These are phyloP conservation scores for Solanum sejunctum DNA, from an alignment of 257 asterid genomes.

Conservation along the genomic window DNA sequence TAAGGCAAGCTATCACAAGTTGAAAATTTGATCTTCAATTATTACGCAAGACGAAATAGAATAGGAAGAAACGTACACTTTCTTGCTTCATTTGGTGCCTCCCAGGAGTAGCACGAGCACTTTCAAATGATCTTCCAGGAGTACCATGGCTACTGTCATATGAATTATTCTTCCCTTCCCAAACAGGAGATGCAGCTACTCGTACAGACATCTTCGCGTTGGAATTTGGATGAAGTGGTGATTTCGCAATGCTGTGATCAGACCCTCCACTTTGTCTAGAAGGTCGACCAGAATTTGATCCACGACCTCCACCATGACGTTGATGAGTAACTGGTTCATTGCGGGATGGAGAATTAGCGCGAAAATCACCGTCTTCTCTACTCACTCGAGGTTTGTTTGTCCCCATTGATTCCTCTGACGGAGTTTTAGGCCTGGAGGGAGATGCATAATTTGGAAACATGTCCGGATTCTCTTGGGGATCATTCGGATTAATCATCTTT, in stretches of 20 bases:
- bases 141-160: conserved; percentile 45
- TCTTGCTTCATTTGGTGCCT: conserved; percentile 19
- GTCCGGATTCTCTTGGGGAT: conserved; percentile 62
- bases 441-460: conserved; percentile 26
- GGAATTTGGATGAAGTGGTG: conserved; percentile 61
- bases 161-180: conserved; percentile 45
- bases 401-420: conserved; percentile 20
- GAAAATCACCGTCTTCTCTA: conserved; percentile 33
- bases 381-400: conserved; percentile 18
- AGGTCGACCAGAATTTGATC: conserved; percentile 27
- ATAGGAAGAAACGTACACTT: conserved; percentile 37
- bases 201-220: conserved; percentile 32
- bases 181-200: conserved; percentile 50
- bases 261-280: conserved; percentile 43
- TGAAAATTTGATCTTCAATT: not conserved
- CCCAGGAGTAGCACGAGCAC: conserved; percentile 21
- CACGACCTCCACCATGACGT: conserved; percentile 28
- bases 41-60: not conserved
- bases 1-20: not conserved
- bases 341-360: conserved; percentile 29
- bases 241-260: conserved; percentile 48
- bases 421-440: conserved; percentile 12
- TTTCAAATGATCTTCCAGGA: conserved; percentile 6
- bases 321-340: conserved; percentile 16
- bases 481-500: conserved; percentile 70